These are phyloP conservation scores for Stevia rebaudiana DNA, from an alignment of 140 eudicot species.

Conservation along the genomic window DNA sequence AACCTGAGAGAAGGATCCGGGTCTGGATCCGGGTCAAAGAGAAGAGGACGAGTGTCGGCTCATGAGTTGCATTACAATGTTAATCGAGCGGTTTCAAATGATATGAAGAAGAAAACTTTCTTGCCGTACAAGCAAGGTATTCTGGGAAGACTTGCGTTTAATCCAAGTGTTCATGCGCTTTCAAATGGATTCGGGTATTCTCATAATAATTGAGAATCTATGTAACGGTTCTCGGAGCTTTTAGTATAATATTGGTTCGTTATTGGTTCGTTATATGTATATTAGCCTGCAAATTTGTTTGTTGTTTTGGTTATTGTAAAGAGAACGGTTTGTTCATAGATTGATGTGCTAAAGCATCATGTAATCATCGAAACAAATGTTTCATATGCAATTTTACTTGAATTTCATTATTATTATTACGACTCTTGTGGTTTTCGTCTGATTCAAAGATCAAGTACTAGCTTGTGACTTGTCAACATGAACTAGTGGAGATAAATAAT, in stretches of 20 bases:
- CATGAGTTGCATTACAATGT: slow-evolving; percentile 80
- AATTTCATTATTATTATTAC: background rate
- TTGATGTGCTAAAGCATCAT: slow-evolving; percentile 13
- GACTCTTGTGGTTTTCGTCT: background rate
- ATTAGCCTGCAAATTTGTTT: slow-evolving; percentile 29
- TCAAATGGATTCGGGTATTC: slow-evolving; percentile 72
- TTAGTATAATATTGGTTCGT: background rate
- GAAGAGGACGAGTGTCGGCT: slow-evolving; percentile 64
- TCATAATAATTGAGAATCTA: slow-evolving; percentile 21
- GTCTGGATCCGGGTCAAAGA: slow-evolving; percentile 35
- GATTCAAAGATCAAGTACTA: background rate
- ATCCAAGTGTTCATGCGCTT: slow-evolving; percentile 68
- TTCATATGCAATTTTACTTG: slow-evolving; percentile 17
- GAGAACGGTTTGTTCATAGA: slow-evolving; percentile 20
- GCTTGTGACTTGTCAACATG: background rate
- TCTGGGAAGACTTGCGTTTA: slow-evolving; percentile 61
- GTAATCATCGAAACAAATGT: slow-evolving; percentile 22
- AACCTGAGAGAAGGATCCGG: slow-evolving; percentile 33
- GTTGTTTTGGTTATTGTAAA: slow-evolving; percentile 29
- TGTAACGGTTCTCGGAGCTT: background rate
- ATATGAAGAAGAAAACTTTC: slow-evolving; percentile 79
- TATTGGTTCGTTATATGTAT: too few species aligned
- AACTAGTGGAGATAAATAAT: background rate
- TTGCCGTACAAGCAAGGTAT: slow-evolving; percentile 93
- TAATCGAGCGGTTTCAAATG: slow-evolving; percentile 72